Percentiles rank a stretch among this genome's conserved stretches.
phyloP scores from a whole-genome alignment of 2,329 filamentous ascomycete species.

The Neonectria coccinea region DNA sequence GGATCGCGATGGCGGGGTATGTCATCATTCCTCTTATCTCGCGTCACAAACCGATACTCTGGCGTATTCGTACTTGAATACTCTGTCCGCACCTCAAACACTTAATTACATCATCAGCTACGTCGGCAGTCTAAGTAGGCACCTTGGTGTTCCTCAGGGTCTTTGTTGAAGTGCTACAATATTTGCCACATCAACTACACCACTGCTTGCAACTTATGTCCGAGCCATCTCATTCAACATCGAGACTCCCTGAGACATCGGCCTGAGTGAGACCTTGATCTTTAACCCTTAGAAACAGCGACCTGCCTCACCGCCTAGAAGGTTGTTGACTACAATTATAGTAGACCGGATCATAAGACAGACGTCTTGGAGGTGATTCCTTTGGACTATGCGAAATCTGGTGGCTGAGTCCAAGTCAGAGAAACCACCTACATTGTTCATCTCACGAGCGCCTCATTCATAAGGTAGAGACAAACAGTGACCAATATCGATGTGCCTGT shows the following conservation, averaged over 20 bases:
- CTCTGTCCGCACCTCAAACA: not conserved
- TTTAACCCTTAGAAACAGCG: not conserved
- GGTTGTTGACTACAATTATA: not conserved
- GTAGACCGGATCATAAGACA: too few relatives aligned
- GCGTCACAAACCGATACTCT: slow-evolving; percentile 21
- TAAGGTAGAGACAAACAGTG: not conserved
- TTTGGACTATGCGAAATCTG: too few relatives aligned
- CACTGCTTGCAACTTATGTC: not conserved
- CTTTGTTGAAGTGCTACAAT: not conserved
- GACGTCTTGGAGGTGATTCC: too few relatives aligned
- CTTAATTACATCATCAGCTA: slow-evolving; percentile 8
- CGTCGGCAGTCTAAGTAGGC: too few relatives aligned
- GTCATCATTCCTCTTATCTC: slow-evolving; percentile 12
- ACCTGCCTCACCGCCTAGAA: not conserved
- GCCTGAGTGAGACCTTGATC: not conserved
- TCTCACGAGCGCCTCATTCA: not conserved
- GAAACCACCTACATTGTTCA: not conserved
- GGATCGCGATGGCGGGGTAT: slow-evolving; percentile 29
- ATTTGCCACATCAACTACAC: not conserved
- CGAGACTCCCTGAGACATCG: not conserved
- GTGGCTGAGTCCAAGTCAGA: too few relatives aligned
- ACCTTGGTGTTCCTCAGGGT: not conserved
- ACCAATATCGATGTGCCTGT: not conserved
- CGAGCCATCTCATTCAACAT: not conserved
- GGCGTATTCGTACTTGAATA: not conserved